These are phyloP conservation scores for Arthonia radiata DNA, from an alignment of 495 filamentous ascomycete genomes.

Conservation along the genomic window DNA sequence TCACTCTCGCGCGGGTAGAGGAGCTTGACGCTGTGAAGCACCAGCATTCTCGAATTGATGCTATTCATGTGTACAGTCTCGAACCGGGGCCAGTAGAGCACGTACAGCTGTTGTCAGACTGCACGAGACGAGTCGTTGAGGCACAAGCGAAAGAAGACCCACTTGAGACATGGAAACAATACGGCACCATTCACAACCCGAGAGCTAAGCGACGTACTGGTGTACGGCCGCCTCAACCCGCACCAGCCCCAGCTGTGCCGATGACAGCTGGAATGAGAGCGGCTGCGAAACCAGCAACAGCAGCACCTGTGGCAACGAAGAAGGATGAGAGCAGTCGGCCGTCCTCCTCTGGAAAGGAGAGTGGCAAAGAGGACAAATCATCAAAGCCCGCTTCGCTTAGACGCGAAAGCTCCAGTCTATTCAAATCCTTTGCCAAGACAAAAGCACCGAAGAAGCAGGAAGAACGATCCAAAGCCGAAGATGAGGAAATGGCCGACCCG, in stretches of 20 bases:
- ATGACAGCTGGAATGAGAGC: background rate
- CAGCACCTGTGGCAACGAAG: slow-evolving; percentile 1
- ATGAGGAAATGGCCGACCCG: slow-evolving; percentile 17
- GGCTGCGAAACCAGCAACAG: background rate
- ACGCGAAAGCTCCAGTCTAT: slow-evolving; percentile 39
- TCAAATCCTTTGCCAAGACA: slow-evolving; percentile 65
- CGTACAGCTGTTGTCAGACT: slow-evolving; percentile 47
- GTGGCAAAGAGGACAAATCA: slow-evolving; percentile 6
- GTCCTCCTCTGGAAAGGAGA: slow-evolving; percentile 1
- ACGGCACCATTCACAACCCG: slow-evolving; percentile 46
- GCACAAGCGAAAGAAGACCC: slow-evolving; percentile 34
- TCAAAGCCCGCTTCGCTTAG: slow-evolving; percentile 21
- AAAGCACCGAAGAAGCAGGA: too few species aligned
- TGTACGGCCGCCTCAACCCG: background rate
- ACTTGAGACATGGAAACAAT: slow-evolving; percentile 28
- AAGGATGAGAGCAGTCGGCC: background rate
- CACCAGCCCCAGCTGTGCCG: background rate
- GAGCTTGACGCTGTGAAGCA: slow-evolving; percentile 33
- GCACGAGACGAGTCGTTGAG: slow-evolving; percentile 30
- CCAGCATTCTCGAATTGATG: background rate
- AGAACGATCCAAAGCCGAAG: slow-evolving; percentile 21
- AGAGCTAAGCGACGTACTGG: slow-evolving; percentile 25
- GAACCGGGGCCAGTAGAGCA: slow-evolving; percentile 38
- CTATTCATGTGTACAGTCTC: slow-evolving; percentile 70
- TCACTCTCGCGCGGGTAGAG: slow-evolving; percentile 60